Conservation (phyloP, 1,139 yeast genomes). For the Magnusiomyces tetraspermus region DNA sequence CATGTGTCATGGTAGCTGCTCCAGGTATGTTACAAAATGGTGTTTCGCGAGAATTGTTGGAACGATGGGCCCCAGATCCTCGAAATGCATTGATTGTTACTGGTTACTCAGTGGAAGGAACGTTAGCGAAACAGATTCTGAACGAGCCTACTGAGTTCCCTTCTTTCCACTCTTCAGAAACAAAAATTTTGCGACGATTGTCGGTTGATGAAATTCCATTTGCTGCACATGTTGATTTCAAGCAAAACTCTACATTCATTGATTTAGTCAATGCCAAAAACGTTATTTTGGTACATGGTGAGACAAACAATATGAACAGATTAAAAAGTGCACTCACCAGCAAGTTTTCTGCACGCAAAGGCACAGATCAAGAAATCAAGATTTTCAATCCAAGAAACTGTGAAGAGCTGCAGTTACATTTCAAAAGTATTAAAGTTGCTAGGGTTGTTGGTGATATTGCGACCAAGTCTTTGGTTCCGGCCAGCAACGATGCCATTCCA, state of each 20-base stretch:
- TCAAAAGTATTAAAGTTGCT: slow-evolving; percentile 78
- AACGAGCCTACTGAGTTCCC: slow-evolving; percentile 87
- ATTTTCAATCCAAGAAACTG: slow-evolving; percentile 92
- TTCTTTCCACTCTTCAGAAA: slow-evolving; percentile 67
- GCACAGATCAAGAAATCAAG: slow-evolving; percentile 84
- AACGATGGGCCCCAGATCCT: slow-evolving; percentile 96
- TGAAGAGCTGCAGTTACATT: slow-evolving; percentile 63
- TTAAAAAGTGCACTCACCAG: slow-evolving; percentile 84
- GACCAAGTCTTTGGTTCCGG: slow-evolving; percentile 26
- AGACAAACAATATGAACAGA: slow-evolving; percentile 95
- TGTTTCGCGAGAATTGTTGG: slow-evolving; percentile 79
- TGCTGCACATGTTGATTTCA: slow-evolving; percentile 98
- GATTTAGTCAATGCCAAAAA: slow-evolving; percentile 78
- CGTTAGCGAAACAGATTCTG: slow-evolving; percentile 84
- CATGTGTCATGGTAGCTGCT: slow-evolving; percentile 91
- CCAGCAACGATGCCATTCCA: slow-evolving; percentile 20
- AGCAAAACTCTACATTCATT: slow-evolving; percentile 83
- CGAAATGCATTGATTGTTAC: slow-evolving; percentile 80
- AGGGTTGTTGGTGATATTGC: slow-evolving; percentile 76
- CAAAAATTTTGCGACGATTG: slow-evolving; percentile 76
- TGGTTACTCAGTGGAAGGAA: slow-evolving; percentile 97
- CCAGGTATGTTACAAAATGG: slow-evolving; percentile 99
- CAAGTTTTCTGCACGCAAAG: slow-evolving; percentile 71
- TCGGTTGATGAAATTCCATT: slow-evolving; percentile 92
- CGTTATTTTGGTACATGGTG: slow-evolving; percentile 89